Base-by-base conservation (phyloP, 495 filamentous ascomycete genomes). In the Polyplosphaeria fusca region DNA sequence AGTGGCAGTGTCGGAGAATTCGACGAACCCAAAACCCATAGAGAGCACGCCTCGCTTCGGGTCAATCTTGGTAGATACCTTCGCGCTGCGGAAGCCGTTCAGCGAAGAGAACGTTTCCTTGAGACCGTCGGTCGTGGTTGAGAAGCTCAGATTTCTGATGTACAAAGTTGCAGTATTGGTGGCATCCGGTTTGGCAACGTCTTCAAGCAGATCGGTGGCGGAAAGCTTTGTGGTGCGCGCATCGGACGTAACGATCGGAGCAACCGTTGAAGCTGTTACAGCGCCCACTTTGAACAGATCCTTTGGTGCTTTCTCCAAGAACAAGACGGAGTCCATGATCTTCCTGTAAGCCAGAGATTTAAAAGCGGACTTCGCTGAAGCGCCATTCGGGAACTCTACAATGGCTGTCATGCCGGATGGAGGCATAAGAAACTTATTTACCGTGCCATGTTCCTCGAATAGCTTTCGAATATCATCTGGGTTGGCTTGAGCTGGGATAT, bases 381-480 rank as follows among this genome's bases (percentile, higher is more conserved):
- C 81, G 14, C 88, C 76, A 50, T 87, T 80, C 3, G 79, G 77
- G 64, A 93, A 95, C 68, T 96, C 87, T 7, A 93, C 84, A 61
- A 99, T 91, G 12, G 93, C 92, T 56, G 95, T 93, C 0, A 91
- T 93, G 2, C 91, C 90, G 46, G 84, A 85, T 0, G 93, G 91
- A 12, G 94, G 93, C 84, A 99, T 91, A 35, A 99, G 76, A 19
- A 97, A 77, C 61, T 82, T 80, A 41, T 80, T 77, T 4, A 95
- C 77, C 41, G 84, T 76, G 14, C 92, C 93, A 61, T 82, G 83
- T 57, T 86, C 85, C 51, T 83, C 82, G 54, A 89, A 86, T 28
- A 87, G 74, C 35, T 76, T 77, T 45, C 78, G 77, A 16, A 90
- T 65, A 60, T 89, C 86, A 24, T 86, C 83, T 4, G 73, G 71